Base-by-base conservation (phyloP, 805 yeast genomes). In the Wickerhamomyces bovis region DNA sequence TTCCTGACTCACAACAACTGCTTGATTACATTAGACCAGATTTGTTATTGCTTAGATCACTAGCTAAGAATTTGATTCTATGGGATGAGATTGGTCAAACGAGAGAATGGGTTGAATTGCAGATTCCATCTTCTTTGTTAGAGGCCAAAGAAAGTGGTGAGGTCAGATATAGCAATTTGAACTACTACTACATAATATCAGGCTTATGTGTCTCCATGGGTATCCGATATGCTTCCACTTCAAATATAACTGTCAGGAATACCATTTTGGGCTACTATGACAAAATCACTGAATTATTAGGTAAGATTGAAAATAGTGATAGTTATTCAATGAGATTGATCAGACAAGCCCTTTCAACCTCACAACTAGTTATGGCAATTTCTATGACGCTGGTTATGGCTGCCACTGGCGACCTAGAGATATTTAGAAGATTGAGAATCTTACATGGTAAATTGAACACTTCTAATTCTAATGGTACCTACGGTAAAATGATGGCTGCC, bases 401-500 rank as follows among this genome's bases (percentile, higher is more conserved):
- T 2, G 96, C 97, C 1, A 79, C 89, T 15, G 98, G 99, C 1
- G 97, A 94, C 61, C 65, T 90, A 45, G 85, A 80, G 39, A 77
- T 82, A 0, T 76, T 94, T 53, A 73, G 90, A 55, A 72, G 97
- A 44, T 68, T 88, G 39, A 72, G 96, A 49, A 74, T 76, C 22
- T 66, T 88, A 28, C 89, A 86, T 60, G 86, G 84, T 19, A 56
- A 50, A 43, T 50, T 57, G 38, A 44, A 55, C 6, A 47, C 31
- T 10, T 16, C 47, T 0, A 41, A 44, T 38, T 45, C 55, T 13
- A 64, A 63, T 38, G 60, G 54, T n/a, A 64, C 65, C 4, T 89
- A 77, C 62, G 94, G 96, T 0, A 78, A 80, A 49, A 86, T 78
- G 57, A 79, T 85, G 80, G 86, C 90, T 0, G 71, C 82, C 2